Base-by-base conservation (phyloP, 2,329 filamentous ascomycete species). In the Esteya vermicola region DNA sequence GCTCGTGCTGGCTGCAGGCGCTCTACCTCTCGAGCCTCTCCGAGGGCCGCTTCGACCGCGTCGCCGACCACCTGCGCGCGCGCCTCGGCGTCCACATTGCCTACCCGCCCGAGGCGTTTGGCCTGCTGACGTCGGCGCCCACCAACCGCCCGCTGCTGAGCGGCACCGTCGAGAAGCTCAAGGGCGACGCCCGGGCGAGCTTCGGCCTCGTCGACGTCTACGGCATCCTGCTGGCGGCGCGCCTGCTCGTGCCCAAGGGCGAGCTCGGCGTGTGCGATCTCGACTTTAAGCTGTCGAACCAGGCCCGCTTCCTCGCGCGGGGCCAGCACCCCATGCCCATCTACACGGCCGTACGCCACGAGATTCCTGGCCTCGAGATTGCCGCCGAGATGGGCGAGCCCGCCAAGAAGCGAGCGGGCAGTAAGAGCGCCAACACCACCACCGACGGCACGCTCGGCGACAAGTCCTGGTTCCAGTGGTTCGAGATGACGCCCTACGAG, bases 401-500 rank as follows among this genome's bases (percentile, higher is more conserved):
- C 14, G 54, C 52, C 35, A 65, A 1, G 68, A 78, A 43, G 58
- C 61, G 18, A 67, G 63, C 1, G 72, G 33, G 21, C 22, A 75
- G 48, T 62, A 66, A 47, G 56, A 18, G 62, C 38, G 64, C 70
- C 10, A 75, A 62, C 52, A 67, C n/a, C n/a, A n/a, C n/a, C n/a
- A n/a, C n/a, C n/a, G n/a, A n/a, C n/a, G n/a, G n/a, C n/a, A n/a
- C n/a, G n/a, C n/a, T n/a, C n/a, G n/a, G n/a, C n/a, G n/a, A 69
- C 44, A 81, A 93, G 52, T 71, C 85, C 3, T 96, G 88, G 84
- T 98, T 96, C 51, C 89, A 98, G 52, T 96, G 91, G 89, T 95
- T 91, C 50, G 91, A 98, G 53, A 81, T 89, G 51, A 93, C 85
- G 0, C 89, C 89, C 0, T 95, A 93, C 53, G 89, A 96, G 56